Conservation (phyloP, 2,329 filamentous ascomycete species). For the Aspergillus viridinutans region DNA sequence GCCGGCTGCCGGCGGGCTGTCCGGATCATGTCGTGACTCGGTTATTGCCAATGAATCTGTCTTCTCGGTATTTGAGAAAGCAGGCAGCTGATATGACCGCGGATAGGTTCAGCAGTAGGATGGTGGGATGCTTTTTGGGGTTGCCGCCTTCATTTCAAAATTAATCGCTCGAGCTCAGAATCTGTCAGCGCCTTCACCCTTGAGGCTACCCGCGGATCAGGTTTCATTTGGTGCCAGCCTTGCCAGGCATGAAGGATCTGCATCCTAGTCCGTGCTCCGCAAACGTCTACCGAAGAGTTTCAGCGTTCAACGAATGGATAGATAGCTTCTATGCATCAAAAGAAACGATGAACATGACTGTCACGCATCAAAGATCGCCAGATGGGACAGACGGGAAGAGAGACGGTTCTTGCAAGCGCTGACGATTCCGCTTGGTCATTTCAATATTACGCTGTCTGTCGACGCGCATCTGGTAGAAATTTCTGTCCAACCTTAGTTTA, state of each 20-base stretch:
- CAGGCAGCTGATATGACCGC: not conserved
- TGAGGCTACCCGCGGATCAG: not conserved
- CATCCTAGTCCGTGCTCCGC: not conserved
- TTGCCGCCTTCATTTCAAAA: not conserved
- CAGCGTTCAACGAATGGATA: not conserved
- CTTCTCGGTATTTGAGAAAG: not conserved
- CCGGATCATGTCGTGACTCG: not conserved
- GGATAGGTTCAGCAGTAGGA: not conserved
- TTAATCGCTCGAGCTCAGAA: not conserved
- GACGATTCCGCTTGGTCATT: conserved; percentile 72
- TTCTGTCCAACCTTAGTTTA: conserved; percentile 45
- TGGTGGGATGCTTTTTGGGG: not conserved
- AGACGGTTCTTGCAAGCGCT: conserved; percentile 71
- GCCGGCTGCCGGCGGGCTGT: not conserved
- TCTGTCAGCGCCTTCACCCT: not conserved
- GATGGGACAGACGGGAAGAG: conserved; percentile 84
- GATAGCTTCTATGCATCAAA: not conserved
- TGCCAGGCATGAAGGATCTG: not conserved
- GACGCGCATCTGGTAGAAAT: conserved; percentile 81
- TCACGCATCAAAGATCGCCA: conserved; percentile 36
- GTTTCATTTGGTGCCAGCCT: not conserved
- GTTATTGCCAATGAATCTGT: not conserved
- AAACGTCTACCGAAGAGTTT: not conserved
- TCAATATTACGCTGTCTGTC: conserved; percentile 75
- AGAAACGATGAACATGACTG: not conserved